A percentile compares a stretch with the other conserved stretches of the same genome.
Conservation (phyloP, 2,329 filamentous ascomycete species). For the Clarireedia hainanense region DNA sequence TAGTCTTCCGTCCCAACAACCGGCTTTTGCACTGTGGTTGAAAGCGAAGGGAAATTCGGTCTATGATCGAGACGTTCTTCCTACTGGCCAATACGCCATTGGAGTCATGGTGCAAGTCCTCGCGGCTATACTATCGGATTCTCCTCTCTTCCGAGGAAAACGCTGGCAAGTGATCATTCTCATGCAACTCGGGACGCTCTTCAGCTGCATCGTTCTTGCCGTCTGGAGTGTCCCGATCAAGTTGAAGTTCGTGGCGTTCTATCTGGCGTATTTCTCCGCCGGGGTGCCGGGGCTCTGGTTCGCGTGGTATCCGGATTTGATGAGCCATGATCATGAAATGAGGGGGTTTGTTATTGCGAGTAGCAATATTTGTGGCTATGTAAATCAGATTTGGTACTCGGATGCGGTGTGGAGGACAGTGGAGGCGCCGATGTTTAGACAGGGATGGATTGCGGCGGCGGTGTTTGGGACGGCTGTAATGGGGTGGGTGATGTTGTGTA, state of each 20-base stretch:
- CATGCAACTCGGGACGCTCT: constrained; percentile 21
- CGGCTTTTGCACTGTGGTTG: constrained; percentile 18
- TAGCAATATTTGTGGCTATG: constrained; percentile 17
- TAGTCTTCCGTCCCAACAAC: constrained; percentile 16
- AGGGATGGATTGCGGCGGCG: constrained; percentile 15
- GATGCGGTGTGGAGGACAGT: constrained; percentile 22
- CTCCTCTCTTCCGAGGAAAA: constrained; percentile 17
- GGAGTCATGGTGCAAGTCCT: constrained; percentile 17
- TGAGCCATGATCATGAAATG: background rate
- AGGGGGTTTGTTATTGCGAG: constrained; percentile 20
- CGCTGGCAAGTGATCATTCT: constrained; percentile 20
- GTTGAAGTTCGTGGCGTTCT: too few relatives aligned
- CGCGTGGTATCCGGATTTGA: too few relatives aligned
- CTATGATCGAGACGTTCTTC: constrained; percentile 19
- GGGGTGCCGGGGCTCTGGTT: too few relatives aligned
- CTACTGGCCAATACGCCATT: constrained; percentile 17
- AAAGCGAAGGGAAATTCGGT: constrained; percentile 14
- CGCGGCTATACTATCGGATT: constrained; percentile 22
- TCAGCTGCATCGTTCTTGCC: too few relatives aligned
- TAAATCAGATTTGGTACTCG: constrained; percentile 20
- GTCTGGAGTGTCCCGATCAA: too few relatives aligned
- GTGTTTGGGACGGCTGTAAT: constrained; percentile 5
- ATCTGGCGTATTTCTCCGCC: too few relatives aligned
- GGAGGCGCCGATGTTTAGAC: constrained; percentile 17
- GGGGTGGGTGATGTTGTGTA: background rate